Conservation (phyloP, 169 alveolate genomes). For the Theileria annulata region DNA sequence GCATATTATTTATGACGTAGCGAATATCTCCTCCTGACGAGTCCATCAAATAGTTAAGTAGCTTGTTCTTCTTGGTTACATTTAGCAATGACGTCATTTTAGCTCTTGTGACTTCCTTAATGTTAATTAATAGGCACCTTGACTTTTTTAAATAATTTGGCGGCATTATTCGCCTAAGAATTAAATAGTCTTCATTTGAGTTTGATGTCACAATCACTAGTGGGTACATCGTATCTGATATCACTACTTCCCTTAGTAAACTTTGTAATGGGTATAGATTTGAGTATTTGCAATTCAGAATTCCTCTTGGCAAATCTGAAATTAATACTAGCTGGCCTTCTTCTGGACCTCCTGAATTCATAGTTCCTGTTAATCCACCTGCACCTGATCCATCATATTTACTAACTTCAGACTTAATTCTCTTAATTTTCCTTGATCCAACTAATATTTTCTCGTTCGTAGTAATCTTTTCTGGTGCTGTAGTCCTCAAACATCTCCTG, state of each 20-base stretch:
- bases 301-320: slow-evolving; percentile 45
- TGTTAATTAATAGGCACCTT: slow-evolving; percentile 36
- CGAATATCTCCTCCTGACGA: slow-evolving; percentile 57
- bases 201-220: slow-evolving; percentile 46
- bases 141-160: slow-evolving; percentile 46
- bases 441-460: neutral
- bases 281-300: slow-evolving; percentile 22
- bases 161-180: slow-evolving; percentile 53
- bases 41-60: slow-evolving; percentile 28
- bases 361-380: neutral
- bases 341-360: neutral
- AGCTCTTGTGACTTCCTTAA: slow-evolving; percentile 43
- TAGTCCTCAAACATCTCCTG: slow-evolving; percentile 34
- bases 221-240: slow-evolving; percentile 37
- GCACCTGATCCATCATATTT: neutral
- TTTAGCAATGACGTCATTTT: slow-evolving; percentile 30
- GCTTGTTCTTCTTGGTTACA: slow-evolving; percentile 25
- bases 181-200: slow-evolving; percentile 39
- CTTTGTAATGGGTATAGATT: slow-evolving; percentile 21
- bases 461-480: neutral
- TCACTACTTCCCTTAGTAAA: slow-evolving; percentile 21
- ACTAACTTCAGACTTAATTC: neutral
- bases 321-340: slow-evolving; percentile 50
- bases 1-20: slow-evolving; percentile 38
- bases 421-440: slow-evolving; percentile 19